Evolutionary conservation across 164 flowering plant species (phyloP), one percentile per base, ranked within the genome.

Genomic region (Magnolia officinalis): DNA sequence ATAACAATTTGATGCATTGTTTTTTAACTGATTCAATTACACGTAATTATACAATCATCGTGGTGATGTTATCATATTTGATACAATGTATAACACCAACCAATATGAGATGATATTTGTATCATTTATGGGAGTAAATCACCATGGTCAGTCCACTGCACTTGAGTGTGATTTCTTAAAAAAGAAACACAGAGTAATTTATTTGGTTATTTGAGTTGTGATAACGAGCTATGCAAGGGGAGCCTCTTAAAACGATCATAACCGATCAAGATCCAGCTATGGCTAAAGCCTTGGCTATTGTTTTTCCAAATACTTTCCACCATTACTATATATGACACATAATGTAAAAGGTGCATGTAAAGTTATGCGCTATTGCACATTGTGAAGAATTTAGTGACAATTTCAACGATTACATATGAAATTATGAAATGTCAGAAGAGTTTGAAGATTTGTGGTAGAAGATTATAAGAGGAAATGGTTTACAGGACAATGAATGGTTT

Each of bases 191-290:
- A 8, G 74, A 49, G 24, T 72, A 63, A 1, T 50, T 72, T 8
- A 50, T 50, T n/a, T 72, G 74, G 74, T 50, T 72, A 23, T 51
- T 72, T 72, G n/a, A 19, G 11, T 20, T 2, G 24, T 72, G 65
- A 45, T 14, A 20, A 21, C 14, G 10, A 5, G 74, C 74, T 50
- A 72, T 72, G 74, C 24, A 16, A n/a, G 63, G 63, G 19, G 1
- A 23, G 6, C 63, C 18, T 10, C 65, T 63, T n/a, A 9, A 8
- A 21, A 51, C 18, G 9, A 72, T 72, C 51, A 72, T 72, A 1
- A 72, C 63, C 14, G 63, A 72, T 51, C 49, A 72, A 21, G 74
- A 72, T 51, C 49, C 8, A 20, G 63, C 63, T 55, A 72, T 72
- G n/a, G 51, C n/a, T 3, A 8, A 24, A 0, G 63, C 63, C 29